Evolutionary conservation across 208 protist genomes (phyloP).

Genomic region (Leishmania major): DNA sequence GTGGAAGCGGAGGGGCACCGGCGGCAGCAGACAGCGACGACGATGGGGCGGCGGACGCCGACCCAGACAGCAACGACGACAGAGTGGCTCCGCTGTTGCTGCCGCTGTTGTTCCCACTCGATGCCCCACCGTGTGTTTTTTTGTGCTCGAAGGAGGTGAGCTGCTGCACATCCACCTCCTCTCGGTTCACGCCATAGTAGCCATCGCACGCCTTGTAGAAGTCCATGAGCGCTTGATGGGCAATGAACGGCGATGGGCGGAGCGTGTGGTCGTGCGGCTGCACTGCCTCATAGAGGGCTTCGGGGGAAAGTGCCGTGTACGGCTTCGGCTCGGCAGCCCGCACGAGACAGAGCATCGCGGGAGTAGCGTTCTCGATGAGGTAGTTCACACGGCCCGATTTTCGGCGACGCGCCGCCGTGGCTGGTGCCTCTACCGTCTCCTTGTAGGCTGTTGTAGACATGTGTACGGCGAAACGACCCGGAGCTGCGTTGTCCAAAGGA

Average conservation of each 20-base stretch:
- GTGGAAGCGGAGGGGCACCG: background rate
- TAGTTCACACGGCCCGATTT: constrained; percentile 50
- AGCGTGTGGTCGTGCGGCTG: constrained; percentile 63
- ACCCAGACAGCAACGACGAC: constrained; percentile 4
- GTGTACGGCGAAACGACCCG: too few relatives aligned
- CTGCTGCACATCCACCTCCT: constrained; percentile 37
- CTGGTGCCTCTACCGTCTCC: constrained; percentile 17
- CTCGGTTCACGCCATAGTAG: constrained; percentile 56
- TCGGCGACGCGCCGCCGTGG: constrained; percentile 15
- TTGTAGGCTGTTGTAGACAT: constrained; percentile 21
- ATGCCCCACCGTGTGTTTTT: background rate
- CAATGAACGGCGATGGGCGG: constrained; percentile 58
- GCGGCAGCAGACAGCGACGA: constrained; percentile 1
- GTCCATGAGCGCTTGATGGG: constrained; percentile 78
- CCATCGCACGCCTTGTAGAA: constrained; percentile 73
- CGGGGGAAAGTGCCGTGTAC: constrained; percentile 61
- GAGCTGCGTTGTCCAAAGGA: background rate
- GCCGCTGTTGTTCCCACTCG: constrained; percentile 6
- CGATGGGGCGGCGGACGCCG: background rate
- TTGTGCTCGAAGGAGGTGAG: constrained; percentile 26
- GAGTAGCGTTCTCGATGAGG: constrained; percentile 58
- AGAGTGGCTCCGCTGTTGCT: constrained; percentile 7
- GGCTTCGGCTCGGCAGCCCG: constrained; percentile 55
- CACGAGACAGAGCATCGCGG: constrained; percentile 65
- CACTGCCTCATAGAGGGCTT: constrained; percentile 43